Percentiles rank a stretch among this genome's conserved stretches.
phyloP scores from a whole-genome alignment of 1,284 basidiomycete genomes.

The Cutaneotrichosporon sp. region DNA sequence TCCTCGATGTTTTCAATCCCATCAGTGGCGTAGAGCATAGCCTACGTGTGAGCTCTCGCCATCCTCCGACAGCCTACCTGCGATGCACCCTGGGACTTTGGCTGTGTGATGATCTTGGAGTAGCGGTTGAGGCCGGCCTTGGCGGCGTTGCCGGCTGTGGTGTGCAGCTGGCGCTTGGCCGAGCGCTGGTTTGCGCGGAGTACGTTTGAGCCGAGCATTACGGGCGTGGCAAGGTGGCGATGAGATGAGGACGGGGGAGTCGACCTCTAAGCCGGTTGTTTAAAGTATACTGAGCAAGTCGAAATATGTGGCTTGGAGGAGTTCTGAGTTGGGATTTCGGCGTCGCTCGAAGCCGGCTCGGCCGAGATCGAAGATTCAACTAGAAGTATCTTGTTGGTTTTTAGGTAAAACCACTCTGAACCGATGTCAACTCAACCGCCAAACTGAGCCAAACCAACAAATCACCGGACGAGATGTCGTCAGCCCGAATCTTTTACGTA shows the following conservation, averaged over 20 bases:
- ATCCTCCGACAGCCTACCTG: slow-evolving; percentile 56
- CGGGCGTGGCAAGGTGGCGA: background rate
- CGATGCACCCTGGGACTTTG: slow-evolving; percentile 88
- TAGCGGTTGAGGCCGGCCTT: slow-evolving; percentile 60
- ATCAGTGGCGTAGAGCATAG: slow-evolving; percentile 94
- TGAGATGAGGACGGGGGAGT: background rate
- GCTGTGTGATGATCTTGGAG: slow-evolving; percentile 74
- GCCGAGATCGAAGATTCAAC: too few relatives aligned
- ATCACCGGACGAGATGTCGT: background rate
- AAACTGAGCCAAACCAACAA: slow-evolving; percentile 1
- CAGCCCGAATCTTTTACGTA: background rate
- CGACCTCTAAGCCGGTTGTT: too few relatives aligned
- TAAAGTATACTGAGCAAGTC: background rate
- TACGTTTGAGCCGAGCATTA: slow-evolving; percentile 17
- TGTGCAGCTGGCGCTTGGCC: slow-evolving; percentile 8
- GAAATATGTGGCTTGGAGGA: too few relatives aligned
- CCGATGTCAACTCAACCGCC: background rate
- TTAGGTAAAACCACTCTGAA: too few relatives aligned
- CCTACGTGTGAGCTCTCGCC: slow-evolving; percentile 53
- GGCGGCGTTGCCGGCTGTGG: slow-evolving; percentile 13
- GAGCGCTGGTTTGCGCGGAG: slow-evolving; percentile 20
- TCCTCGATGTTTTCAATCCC: slow-evolving; percentile 72
- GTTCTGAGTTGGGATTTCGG: background rate
- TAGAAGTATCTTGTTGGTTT: too few relatives aligned
- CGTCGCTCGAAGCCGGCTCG: background rate